Percentiles rank a stretch among this genome's conserved stretches.
Conservation (phyloP, 176 grass and related monocot species). For the Aegilops umbellulata region DNA sequence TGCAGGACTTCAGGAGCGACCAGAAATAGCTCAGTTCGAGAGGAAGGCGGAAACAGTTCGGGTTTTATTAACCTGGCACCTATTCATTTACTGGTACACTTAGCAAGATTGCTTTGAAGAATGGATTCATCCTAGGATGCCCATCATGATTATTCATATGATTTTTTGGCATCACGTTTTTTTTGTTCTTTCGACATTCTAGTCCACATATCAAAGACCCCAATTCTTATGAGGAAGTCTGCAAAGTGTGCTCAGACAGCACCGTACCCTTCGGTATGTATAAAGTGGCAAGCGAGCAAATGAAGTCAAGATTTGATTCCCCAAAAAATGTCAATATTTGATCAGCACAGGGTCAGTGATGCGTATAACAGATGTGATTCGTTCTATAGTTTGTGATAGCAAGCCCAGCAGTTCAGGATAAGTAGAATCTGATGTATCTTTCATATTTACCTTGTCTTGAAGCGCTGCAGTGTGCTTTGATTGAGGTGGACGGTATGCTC, state of each 20-base stretch:
- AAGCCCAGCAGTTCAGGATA: not conserved
- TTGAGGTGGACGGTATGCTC: slow-evolving; percentile 81
- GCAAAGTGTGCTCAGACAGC: not conserved
- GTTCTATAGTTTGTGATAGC: not conserved
- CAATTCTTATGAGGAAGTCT: slow-evolving; percentile 1
- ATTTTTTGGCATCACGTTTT: not conserved
- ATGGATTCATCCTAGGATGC: not conserved
- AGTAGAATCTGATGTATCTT: not conserved
- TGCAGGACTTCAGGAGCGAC: not conserved
- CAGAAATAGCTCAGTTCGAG: too few relatives aligned
- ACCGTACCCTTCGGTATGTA: not conserved
- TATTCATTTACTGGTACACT: not conserved
- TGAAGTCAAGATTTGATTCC: not conserved
- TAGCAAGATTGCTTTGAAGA: not conserved
- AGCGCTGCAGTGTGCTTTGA: slow-evolving; percentile 71
- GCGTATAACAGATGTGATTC: not conserved
- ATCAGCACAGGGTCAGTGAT: not conserved
- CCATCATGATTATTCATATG: not conserved
- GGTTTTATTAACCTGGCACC: too few relatives aligned
- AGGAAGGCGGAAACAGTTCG: too few relatives aligned
- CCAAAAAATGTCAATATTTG: not conserved
- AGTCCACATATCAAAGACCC: not conserved
- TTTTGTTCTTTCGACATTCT: not conserved
- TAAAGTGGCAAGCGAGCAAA: not conserved
- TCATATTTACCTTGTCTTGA: slow-evolving; percentile 72